Evolutionary conservation across 352 stramenopile species (phyloP).

Genomic region (Peronosclerospora sorghi): DNA sequence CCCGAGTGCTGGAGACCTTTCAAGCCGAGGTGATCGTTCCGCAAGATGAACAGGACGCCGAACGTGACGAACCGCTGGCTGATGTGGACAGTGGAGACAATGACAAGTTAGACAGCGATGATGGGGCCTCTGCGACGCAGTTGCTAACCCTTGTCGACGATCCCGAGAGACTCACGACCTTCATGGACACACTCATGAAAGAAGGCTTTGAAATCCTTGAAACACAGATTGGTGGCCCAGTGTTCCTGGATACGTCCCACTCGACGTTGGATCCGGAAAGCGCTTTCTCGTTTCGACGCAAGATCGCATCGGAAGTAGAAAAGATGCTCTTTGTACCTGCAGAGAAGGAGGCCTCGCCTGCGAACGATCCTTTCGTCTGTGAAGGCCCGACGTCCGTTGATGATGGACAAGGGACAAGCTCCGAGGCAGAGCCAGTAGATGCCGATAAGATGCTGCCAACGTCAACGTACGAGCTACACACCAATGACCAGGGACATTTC

Average conservation of each 20-base stretch:
- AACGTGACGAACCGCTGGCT: conserved; percentile 11
- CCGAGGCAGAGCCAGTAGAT: conserved; percentile 34
- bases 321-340: conserved; percentile 22
- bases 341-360: conserved; percentile 20
- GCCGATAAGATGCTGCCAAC: conserved; percentile 28
- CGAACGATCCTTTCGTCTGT: conserved; percentile 4
- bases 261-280: conserved; percentile 52
- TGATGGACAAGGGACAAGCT: conserved; percentile 18
- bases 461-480: conserved; percentile 53
- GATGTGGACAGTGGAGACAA: conserved; percentile 29
- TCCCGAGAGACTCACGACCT: conserved; percentile 28
- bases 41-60: conserved; percentile 19
- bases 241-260: conserved; percentile 57
- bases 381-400: conserved; percentile 22
- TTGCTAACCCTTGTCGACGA: conserved; percentile 53
- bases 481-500: conserved; percentile 49
- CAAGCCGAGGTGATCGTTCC: conserved; percentile 19
- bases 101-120: conserved; percentile 12
- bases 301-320: conserved; percentile 43
- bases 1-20: conserved; percentile 27
- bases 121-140: conserved; percentile 9
- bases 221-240: conserved; percentile 39
- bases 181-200: conserved; percentile 25
- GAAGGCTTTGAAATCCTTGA: conserved; percentile 35
- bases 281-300: conserved; percentile 36